These are phyloP conservation scores for Cyathus striatus DNA, from an alignment of 768 basidiomycete species.

Conservation along the genomic window DNA sequence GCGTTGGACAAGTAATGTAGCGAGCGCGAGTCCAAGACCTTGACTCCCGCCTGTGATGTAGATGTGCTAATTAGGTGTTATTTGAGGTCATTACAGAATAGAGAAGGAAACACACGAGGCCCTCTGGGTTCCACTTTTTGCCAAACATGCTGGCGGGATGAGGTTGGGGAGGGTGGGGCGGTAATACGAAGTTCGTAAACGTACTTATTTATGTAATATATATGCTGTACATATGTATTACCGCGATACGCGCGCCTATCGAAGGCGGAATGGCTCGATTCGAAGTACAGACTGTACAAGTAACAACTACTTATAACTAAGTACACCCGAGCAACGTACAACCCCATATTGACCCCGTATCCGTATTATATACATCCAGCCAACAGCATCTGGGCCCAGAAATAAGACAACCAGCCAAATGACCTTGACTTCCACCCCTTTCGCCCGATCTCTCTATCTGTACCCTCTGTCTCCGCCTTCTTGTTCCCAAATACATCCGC, in stretches of 20 bases:
- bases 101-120: background rate
- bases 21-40: conserved; percentile 76
- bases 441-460: conserved; percentile 5
- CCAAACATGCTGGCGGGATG: background rate
- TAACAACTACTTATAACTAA: no score
- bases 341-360: no score
- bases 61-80: conserved; percentile 50
- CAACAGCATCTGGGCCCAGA: conserved; percentile 16
- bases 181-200: no score
- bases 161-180: no score
- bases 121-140: background rate
- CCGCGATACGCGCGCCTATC: no score
- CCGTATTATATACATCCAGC: conserved; percentile 13
- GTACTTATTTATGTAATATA: no score
- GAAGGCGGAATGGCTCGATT: no score
- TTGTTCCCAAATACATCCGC: conserved; percentile 13
- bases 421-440: conserved; percentile 15
- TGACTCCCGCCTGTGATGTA: conserved; percentile 83
- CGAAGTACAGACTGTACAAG: no score
- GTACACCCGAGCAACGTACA: no score
- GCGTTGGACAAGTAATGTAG: conserved; percentile 53
- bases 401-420: conserved; percentile 17
- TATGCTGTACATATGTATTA: no score
- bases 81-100: background rate
- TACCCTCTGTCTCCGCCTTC: background rate